Base-by-base conservation (phyloP, 768 basidiomycete species). In the Lactarius tabidus region DNA sequence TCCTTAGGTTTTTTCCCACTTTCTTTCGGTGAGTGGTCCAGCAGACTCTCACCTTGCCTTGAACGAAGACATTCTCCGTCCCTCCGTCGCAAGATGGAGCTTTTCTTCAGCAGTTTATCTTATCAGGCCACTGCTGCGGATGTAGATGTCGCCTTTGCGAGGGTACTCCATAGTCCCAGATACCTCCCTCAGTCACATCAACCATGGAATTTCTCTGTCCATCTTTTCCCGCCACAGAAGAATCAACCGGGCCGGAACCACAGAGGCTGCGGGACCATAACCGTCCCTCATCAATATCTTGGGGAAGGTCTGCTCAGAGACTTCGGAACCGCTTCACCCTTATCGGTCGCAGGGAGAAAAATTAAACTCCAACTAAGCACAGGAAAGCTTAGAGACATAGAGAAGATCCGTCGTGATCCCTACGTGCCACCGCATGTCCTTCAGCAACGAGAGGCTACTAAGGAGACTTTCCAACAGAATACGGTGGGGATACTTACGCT, bases 121-220 rank as follows among this genome's bases (percentile, higher is more conserved):
- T 71, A 43, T n/a, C 18, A 54, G 2, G 70, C 67, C 1, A 70
- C 45, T 28, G 52, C 62, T 3, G 39, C 20, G 35, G 67, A 71
- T 28, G 39, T 77, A 31, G 70, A 70, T n/a, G 67, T 66, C 1
- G 71, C 73, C 9, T 69, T 89, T 10, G 82, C 82, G 5, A 67
- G 36, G 0, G 70, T 82, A 59, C 76, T 89, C 1, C 86, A 89
- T 67, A 61, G 70, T 3, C 74, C 77, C 6, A 70, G 69, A 4
- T 85, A 82, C 72, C 67, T 73, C 4, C 57, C 52, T 1, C 69
- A 72, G 51, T 71, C 74, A 5, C 58, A 65, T 0, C 64, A 72
- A 1, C 79, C 71, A 0, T 68, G 84, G 23, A 88, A 87, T 67
- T 88, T 88, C 67, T 77, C 84, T 45, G 79, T 87, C 6, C 73